phyloP scores from a whole-genome alignment of 345 rosid species.

The Psidium friedrichsthalianum region DNA sequence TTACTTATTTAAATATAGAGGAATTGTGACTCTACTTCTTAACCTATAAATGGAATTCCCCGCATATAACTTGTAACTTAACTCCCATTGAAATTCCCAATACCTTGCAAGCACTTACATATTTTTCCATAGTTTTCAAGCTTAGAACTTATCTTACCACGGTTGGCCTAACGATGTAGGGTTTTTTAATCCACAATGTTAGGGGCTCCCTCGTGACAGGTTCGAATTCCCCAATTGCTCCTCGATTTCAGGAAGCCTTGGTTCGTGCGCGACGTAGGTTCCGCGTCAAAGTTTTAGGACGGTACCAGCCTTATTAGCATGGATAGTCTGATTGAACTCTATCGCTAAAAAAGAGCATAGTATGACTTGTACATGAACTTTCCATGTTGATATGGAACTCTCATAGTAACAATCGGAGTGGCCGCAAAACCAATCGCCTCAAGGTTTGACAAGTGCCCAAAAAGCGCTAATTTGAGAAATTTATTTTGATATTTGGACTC shows the following conservation, averaged over 20 bases:
- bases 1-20: no score
- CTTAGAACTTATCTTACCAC: background rate
- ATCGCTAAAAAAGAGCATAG: background rate
- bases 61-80: no score
- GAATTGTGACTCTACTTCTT: no score
- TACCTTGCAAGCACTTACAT: background rate
- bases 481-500: background rate
- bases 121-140: background rate
- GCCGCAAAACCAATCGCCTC: no score
- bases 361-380: background rate
- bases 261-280: background rate
- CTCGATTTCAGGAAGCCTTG: background rate
- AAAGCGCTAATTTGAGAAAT: background rate
- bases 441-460: no score
- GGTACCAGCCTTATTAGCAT: background rate
- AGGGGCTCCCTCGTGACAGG: background rate
- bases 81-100: no score
- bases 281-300: background rate
- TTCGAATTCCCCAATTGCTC: background rate
- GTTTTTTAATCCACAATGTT: background rate
- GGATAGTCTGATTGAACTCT: no score
- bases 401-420: background rate
- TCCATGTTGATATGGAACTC: no score
- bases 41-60: no score
- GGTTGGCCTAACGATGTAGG: background rate